Conservation (phyloP, 140 eudicot genomes). For the Bidens hawaiensis region DNA sequence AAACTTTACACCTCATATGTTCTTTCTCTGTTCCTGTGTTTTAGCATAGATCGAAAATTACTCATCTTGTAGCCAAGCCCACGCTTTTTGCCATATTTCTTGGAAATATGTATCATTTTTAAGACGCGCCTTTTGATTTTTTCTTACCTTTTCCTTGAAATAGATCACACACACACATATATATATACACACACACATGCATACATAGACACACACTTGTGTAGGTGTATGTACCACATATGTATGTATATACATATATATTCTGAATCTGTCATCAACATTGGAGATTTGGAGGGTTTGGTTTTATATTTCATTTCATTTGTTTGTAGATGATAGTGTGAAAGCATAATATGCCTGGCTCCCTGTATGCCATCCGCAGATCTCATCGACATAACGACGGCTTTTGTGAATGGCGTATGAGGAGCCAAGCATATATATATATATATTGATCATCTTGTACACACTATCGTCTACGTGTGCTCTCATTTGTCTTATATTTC, state of each 20-base stretch:
- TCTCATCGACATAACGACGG: constrained; percentile 44
- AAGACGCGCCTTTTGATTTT: constrained; percentile 22
- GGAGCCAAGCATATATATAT: constrained; percentile 87
- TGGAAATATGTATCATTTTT: constrained; percentile 16
- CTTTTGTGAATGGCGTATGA: constrained; percentile 84
- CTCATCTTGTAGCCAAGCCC: constrained; percentile 20
- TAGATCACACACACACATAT: too few species aligned
- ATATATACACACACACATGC: too few species aligned
- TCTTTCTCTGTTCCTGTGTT: constrained; percentile 25
- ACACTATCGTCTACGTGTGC: background rate
- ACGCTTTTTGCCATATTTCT: constrained; percentile 24
- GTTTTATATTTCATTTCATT: background rate
- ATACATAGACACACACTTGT: too few species aligned
- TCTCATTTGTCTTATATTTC: background rate
- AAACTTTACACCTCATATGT: constrained; percentile 15
- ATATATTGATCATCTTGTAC: constrained; percentile 19
- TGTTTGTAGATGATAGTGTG: background rate
- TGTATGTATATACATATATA: too few species aligned
- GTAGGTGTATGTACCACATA: too few species aligned
- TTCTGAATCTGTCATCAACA: background rate
- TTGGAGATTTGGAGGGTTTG: background rate
- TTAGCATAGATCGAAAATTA: constrained; percentile 25
- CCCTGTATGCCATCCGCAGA: constrained; percentile 95
- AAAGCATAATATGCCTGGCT: constrained; percentile 99
- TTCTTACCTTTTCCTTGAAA: constrained; percentile 5